Base-by-base conservation (phyloP, 2,329 filamentous ascomycete genomes). In the Lasiodiplodia gonubiensis region DNA sequence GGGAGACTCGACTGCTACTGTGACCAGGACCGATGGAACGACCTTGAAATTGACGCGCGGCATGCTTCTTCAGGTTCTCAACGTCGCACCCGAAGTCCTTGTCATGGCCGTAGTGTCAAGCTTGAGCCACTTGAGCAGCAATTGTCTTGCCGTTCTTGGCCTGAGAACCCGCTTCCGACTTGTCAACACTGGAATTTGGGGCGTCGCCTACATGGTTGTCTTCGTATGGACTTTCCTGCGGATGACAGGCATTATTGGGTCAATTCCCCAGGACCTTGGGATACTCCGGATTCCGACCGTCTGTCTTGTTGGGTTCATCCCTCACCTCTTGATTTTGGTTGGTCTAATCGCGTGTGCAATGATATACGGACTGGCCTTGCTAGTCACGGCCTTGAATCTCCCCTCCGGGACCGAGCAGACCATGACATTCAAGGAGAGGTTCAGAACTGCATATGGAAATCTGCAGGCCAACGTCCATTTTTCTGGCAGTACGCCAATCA, bases 251-350 rank as follows among this genome's bases (percentile, higher is more conserved):
- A 70, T 71, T 25, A 68, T 72, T n/a, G 66, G 63, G 12, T 51
- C 65, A 3, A 66, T 57, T 27, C 39, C 64, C 18, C 77, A 77
- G 53, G 87, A 92, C 68, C 78, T 88, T 5, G 90, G 92, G 4
- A 84, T 97, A 12, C 83, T 97, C 51, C 88, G 92, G 69, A 97
- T 97, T 71, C 95, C 95, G 3, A 97, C 94, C 0, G 93, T 98
- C 49, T 97, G 92, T 74, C 93, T 98, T 68, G 91, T 98, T 35
- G 93, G 94, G 0, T 97, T 98, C 76, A 91, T 98, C 42, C 95
- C 95, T 1, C 94, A 98, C 77, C 85, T 98, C n/a, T 82, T 97
- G 27, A 92, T 98, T 14, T 80, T 98, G 1, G 73, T 86, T 8
- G 95, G 94, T 0, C 97, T 97, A 55, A 68, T 88, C 5, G 81